phyloP scores from a whole-genome alignment of 2,329 filamentous ascomycete genomes.

The Ophiostoma populinum region DNA sequence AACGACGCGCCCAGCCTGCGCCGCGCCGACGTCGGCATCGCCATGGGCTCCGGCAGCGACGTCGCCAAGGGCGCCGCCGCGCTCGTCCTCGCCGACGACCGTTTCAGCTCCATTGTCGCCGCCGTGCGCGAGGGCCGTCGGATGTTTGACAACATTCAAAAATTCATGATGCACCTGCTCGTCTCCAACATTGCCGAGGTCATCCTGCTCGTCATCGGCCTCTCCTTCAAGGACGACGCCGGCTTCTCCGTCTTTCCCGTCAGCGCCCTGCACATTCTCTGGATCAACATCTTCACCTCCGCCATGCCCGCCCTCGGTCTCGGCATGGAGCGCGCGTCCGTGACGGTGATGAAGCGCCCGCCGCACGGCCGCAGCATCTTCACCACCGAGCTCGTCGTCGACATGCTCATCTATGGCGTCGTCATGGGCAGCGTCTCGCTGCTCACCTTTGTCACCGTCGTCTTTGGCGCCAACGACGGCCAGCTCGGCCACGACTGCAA shows the following conservation, averaged over 20 bases:
- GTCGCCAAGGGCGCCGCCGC: slow-evolving; percentile 69
- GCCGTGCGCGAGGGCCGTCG: slow-evolving; percentile 69
- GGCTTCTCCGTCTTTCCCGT: slow-evolving; percentile 72
- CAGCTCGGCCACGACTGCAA: slow-evolving; percentile 47
- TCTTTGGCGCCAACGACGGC: slow-evolving; percentile 38
- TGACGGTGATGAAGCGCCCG: slow-evolving; percentile 63
- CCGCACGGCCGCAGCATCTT: slow-evolving; percentile 65
- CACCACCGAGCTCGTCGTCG: slow-evolving; percentile 57
- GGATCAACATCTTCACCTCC: slow-evolving; percentile 89
- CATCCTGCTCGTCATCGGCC: slow-evolving; percentile 61
- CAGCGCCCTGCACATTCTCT: slow-evolving; percentile 71
- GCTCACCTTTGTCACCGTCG: slow-evolving; percentile 46
- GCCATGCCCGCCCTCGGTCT: slow-evolving; percentile 78
- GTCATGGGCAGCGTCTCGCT: slow-evolving; percentile 58
- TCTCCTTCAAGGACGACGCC: slow-evolving; percentile 58
- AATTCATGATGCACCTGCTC: slow-evolving; percentile 67
- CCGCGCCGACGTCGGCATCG: slow-evolving; percentile 69
- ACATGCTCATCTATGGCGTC: slow-evolving; percentile 64
- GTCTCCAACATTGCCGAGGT: slow-evolving; percentile 75
- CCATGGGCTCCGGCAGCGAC: slow-evolving; percentile 78
- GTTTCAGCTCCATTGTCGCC: slow-evolving; percentile 72
- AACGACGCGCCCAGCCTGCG: slow-evolving; percentile 75
- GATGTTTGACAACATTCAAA: slow-evolving; percentile 82
- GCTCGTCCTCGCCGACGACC: slow-evolving; percentile 76
- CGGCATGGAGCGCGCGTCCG: slow-evolving; percentile 57